Base-by-base conservation (phyloP, 2,329 filamentous ascomycete species). In the Venturiaceae sp. region DNA sequence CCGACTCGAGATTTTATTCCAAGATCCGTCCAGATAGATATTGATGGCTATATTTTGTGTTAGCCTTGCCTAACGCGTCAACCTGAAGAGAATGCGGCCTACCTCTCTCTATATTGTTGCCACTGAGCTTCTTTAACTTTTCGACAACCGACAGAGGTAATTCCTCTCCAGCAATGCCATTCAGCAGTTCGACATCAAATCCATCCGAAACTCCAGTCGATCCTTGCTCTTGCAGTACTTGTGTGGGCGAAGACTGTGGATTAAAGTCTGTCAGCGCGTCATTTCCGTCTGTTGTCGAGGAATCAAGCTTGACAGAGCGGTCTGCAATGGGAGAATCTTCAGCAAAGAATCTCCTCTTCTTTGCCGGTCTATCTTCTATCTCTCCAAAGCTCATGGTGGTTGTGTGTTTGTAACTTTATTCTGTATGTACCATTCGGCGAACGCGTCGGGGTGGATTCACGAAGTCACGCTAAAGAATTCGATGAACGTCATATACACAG, bases 21-120 rank as follows among this genome's bases (percentile, higher is more conserved):
- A 85, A 5, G 83, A 83, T 23, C 83, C 83, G 65, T 86, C 83
- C 37, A 85, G 76, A 65, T 82, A 86, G 60, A 85, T 75, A 66
- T 86, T 85, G 63, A 86, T 81, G 47, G 84, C 83, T 72, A 53
- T 14, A 34, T 16, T 32, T 16, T 5, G 21, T 7, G 4, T 61
- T 68, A 58, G 67, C 62, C 28, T n/a, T n/a, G 28, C n/a, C 19
- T 39, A 34, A 32, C 23, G 5, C 55, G 28, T 28, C 11, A n/a
- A 14, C 5, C 14, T 11, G 6, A 8, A 11, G 6, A 47, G 19
- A 52, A n/a, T 8, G 19, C n/a, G 60, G 32, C 64, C 33, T 66
- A 73, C 72, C 72, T 64, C 76, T 74, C 66, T 85, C 79, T 26
- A 84, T 72, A 66, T 84, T 74, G 61, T 76, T 75, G 39, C 75